phyloP scores from a whole-genome alignment of 2,329 filamentous ascomycete genomes.

The Pseudophaeomoniella oleicola region DNA sequence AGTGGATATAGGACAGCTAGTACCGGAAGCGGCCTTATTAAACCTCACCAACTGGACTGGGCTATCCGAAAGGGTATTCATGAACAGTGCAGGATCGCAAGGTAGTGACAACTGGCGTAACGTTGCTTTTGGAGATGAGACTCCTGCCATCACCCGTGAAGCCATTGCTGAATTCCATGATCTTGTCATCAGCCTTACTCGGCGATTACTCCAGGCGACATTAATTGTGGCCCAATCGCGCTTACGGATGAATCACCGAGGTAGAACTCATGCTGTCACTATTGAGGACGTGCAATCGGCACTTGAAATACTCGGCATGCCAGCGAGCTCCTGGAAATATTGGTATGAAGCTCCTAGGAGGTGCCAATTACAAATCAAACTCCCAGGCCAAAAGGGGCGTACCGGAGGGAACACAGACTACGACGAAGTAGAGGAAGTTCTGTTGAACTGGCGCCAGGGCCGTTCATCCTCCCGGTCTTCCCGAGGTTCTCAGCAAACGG shows the following conservation, averaged over 20 bases:
- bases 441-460: constrained; percentile 8
- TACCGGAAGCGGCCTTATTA: constrained; percentile 44
- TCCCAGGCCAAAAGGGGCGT: constrained; percentile 20
- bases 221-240: constrained; percentile 59
- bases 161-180: constrained; percentile 63
- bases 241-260: constrained; percentile 29
- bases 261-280: constrained; percentile 21
- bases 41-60: constrained; percentile 44
- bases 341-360: constrained; percentile 39
- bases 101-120: constrained; percentile 54
- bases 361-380: constrained; percentile 34
- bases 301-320: constrained; percentile 37
- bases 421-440: constrained; percentile 11
- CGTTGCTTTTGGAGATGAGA: constrained; percentile 35
- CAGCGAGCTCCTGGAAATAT: constrained; percentile 28
- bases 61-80: constrained; percentile 55
- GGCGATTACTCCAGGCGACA: constrained; percentile 52
- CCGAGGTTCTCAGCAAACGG: too few species aligned
- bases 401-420: constrained; percentile 4
- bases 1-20: constrained; percentile 11
- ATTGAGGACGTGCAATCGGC: constrained; percentile 39
- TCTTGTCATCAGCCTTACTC: constrained; percentile 52
- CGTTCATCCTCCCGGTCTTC: too few species aligned
- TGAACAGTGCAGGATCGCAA: constrained; percentile 48
- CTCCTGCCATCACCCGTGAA: constrained; percentile 59